Base-by-base conservation (phyloP, 2,329 filamentous ascomycete genomes). In the Oidium heveae region DNA sequence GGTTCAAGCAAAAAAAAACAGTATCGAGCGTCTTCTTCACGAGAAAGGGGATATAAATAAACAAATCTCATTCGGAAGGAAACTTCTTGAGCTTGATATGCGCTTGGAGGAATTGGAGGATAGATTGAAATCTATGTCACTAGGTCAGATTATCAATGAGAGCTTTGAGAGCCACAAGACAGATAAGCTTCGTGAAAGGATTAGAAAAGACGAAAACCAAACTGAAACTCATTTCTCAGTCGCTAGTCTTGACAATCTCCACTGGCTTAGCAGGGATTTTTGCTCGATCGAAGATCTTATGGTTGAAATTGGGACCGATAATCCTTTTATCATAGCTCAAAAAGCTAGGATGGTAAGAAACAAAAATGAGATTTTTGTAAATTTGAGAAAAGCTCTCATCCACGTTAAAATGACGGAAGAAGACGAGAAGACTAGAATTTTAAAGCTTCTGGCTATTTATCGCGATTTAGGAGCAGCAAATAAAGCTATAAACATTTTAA, bases 41-140 rank as follows among this genome's bases (percentile, higher is more conserved):
- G 79, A 93, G 66, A 76, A 88, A 63, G 74, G 72, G 57, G 68
- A 63, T n/a, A 74, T 88, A 5, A 72, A 78, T 56, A 67, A 69
- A 13, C 72, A 80, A 53, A 80, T 89, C 44, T 77, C 82, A 60
- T 59, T 67, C 1, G 79, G 76, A 0, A 67, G 77, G 57, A 71
- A 71, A 60, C 72, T 88, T 69, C 64, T 88, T 32, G 83, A 86
- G 64, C 67, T 83, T 18, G 77, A 82, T 54, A 77, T 79, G 57
- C 65, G 79, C 55, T 62, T 86, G 39, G 69, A 70, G 6, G 73
- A 75, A 54, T 65, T 88, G 47, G 84, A 88, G 64, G 74, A 73
- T 43, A 70, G 71, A 36, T 66, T 88, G 28, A 74, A 77, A 49
- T 69, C 86, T 24, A 73, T 58, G 13, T 66, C 61, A 16, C 60